Conservation (phyloP, 192 early-diverging fungal genomes). For the Spizellomyces punctatus region DNA sequence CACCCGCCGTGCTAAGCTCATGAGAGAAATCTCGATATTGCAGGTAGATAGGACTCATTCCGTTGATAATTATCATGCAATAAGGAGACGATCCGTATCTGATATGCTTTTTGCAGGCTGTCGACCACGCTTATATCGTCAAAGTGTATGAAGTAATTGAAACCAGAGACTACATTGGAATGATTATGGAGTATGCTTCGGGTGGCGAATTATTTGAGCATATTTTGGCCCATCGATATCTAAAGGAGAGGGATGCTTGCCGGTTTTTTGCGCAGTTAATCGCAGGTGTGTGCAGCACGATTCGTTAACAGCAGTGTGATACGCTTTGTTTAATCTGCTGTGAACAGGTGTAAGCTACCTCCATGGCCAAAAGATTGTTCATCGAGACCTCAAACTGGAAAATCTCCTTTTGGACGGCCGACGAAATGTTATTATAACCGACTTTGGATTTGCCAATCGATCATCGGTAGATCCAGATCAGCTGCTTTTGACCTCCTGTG, state of each 20-base stretch:
- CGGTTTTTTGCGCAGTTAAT: slow-evolving; percentile 93
- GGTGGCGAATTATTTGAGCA: slow-evolving; percentile 98
- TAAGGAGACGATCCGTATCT: neutral
- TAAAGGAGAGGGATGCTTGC: slow-evolving; percentile 89
- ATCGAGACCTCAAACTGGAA: slow-evolving; percentile 96
- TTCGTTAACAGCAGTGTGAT: slow-evolving; percentile 5
- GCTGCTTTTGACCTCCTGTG: slow-evolving; percentile 92
- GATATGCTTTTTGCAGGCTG: slow-evolving; percentile 55
- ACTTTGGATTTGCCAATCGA: slow-evolving; percentile 98
- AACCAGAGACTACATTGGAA: slow-evolving; percentile 94
- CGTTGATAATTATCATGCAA: neutral
- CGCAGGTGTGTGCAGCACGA: slow-evolving; percentile 29
- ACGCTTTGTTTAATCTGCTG: neutral
- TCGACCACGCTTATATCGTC: slow-evolving; percentile 74
- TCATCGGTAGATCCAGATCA: slow-evolving; percentile 61
- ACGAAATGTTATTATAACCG: slow-evolving; percentile 93
- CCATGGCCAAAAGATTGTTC: slow-evolving; percentile 79
- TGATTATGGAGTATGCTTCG: slow-evolving; percentile 95
- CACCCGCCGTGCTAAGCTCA: slow-evolving; percentile 83
- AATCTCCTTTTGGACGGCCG: slow-evolving; percentile 91
- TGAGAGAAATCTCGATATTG: slow-evolving; percentile 92
- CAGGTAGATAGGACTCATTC: slow-evolving; percentile 6
- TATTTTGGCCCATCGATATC: slow-evolving; percentile 90
- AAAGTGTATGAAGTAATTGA: slow-evolving; percentile 94
- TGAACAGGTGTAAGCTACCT: slow-evolving; percentile 84